phyloP scores from a whole-genome alignment of 805 yeast genomes.

The Barnettozyma sucrosica region DNA sequence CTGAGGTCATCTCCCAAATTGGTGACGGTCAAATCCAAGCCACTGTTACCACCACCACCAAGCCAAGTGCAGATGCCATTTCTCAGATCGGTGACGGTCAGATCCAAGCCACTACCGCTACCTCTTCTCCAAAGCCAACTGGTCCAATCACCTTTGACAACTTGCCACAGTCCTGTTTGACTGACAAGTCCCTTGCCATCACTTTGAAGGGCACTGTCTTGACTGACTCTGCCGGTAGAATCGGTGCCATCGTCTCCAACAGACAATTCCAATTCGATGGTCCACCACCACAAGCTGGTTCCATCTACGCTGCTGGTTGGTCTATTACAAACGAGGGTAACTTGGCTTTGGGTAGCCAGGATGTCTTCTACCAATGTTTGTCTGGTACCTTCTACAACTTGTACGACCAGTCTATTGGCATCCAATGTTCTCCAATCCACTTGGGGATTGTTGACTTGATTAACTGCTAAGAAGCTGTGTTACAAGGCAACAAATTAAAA shows the following conservation, averaged over 20 bases:
- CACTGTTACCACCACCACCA: slow-evolving; percentile 16
- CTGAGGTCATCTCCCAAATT: slow-evolving; percentile 24
- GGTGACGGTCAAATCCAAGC: slow-evolving; percentile 29
- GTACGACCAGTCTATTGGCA: slow-evolving; percentile 58
- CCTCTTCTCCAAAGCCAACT: slow-evolving; percentile 24
- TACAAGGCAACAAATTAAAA: too few species aligned
- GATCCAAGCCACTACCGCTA: slow-evolving; percentile 15
- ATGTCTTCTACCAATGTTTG: slow-evolving; percentile 65
- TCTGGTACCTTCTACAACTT: slow-evolving; percentile 77
- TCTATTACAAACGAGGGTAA: slow-evolving; percentile 44
- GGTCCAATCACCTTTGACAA: slow-evolving; percentile 21
- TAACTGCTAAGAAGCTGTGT: slow-evolving; percentile 39
- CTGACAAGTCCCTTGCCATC: slow-evolving; percentile 48
- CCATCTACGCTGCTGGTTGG: slow-evolving; percentile 70
- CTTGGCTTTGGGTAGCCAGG: slow-evolving; percentile 58
- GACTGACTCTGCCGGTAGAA: slow-evolving; percentile 56
- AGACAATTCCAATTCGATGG: slow-evolving; percentile 85
- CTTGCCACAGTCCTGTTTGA: slow-evolving; percentile 38
- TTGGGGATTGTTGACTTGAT: slow-evolving; percentile 55
- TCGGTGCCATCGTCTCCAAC: slow-evolving; percentile 77
- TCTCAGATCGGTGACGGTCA: slow-evolving; percentile 9
- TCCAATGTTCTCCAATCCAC: slow-evolving; percentile 58
- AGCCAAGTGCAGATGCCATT: slow-evolving; percentile 4
- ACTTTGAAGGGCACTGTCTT: slow-evolving; percentile 45
- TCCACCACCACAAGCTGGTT: slow-evolving; percentile 80